Base-by-base conservation (phyloP, 1,284 basidiomycete species). In the Ustilago shanxiensis region DNA sequence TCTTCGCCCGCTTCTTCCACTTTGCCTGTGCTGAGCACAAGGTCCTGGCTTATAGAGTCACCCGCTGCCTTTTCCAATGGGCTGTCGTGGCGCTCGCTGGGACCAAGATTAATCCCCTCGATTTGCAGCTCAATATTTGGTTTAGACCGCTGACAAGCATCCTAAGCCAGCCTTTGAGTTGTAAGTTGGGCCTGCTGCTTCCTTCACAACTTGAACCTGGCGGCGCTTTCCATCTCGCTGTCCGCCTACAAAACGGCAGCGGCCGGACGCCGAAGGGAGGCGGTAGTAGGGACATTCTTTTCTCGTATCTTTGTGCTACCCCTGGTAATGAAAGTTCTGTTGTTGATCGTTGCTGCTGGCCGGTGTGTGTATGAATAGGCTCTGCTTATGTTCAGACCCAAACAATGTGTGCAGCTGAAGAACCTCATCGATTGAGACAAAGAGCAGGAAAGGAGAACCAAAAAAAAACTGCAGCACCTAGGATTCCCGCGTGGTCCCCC, bases 401-500 rank as follows among this genome's bases (percentile, higher is more conserved):
- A n/a, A n/a, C n/a, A n/a, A n/a, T n/a, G n/a, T n/a, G 35, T 3
- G 16, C 18, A 14, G 22, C 47, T 49, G 47, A n/a, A 2, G 41
- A 44, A 18, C 7, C 1, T 11, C 16, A n/a, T 49, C 24, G 24
- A n/a, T 14, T 47, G 44, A 47, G 14, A 26, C 20, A 47, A 47
- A 24, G n/a, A n/a, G n/a, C n/a, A n/a, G n/a, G n/a, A 20, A 44
- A 44, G 47, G 28, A 49, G 44, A 49, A 49, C n/a, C n/a, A 35
- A n/a, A 53, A 49, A 24, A 45, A 16, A 68, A 62, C 50, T 55
- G 59, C 33, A 58, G 90, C 91, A 91, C 90, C 90, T 88, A 91
- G 90, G 91, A 91, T 91, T 91, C 91, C 90, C 90, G 88, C 89
- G 90, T 91, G 91, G 91, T 91, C 91, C 91, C 91, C 91, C 91